Evolutionary conservation across 108 stramenopile genomes (phyloP).

Genomic region (Parmales sp.): DNA sequence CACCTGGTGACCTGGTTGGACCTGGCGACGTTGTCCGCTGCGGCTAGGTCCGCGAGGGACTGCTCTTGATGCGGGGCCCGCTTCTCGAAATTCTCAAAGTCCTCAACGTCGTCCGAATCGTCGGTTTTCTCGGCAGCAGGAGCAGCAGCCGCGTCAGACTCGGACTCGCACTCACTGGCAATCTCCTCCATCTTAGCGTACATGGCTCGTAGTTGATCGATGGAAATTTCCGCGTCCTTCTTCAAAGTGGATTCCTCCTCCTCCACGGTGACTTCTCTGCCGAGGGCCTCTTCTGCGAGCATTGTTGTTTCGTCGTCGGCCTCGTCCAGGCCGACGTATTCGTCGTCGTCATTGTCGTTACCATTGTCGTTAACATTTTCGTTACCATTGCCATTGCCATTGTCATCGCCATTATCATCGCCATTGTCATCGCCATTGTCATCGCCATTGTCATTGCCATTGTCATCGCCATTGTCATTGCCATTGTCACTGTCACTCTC

Average conservation of each 20-base stretch:
- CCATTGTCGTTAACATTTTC: neutral
- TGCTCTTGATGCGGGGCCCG: too few relatives aligned
- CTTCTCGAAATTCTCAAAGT: neutral
- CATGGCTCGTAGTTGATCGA: conserved; percentile 54
- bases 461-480: neutral
- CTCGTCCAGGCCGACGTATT: conserved; percentile 25
- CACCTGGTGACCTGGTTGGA: too few relatives aligned
- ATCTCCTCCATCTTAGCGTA: conserved; percentile 34
- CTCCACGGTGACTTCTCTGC: conserved; percentile 53
- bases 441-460: neutral
- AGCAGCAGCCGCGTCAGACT: neutral
- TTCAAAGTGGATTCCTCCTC: conserved; percentile 53
- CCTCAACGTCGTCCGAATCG: neutral
- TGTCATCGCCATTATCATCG: neutral
- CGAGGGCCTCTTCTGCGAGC: conserved; percentile 54
- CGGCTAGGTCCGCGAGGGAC: too few relatives aligned
- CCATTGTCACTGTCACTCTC: neutral
- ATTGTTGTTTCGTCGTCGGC: conserved; percentile 65
- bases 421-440: neutral
- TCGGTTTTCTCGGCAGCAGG: too few relatives aligned
- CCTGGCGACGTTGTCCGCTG: too few relatives aligned
- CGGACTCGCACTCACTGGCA: neutral
- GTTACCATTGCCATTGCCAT: neutral
- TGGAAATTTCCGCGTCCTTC: conserved; percentile 57
- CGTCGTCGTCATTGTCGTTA: conserved; percentile 27